Evolutionary conservation across 2,329 filamentous ascomycete genomes (phyloP).

Genomic region (Keithomyces neogunnii): DNA sequence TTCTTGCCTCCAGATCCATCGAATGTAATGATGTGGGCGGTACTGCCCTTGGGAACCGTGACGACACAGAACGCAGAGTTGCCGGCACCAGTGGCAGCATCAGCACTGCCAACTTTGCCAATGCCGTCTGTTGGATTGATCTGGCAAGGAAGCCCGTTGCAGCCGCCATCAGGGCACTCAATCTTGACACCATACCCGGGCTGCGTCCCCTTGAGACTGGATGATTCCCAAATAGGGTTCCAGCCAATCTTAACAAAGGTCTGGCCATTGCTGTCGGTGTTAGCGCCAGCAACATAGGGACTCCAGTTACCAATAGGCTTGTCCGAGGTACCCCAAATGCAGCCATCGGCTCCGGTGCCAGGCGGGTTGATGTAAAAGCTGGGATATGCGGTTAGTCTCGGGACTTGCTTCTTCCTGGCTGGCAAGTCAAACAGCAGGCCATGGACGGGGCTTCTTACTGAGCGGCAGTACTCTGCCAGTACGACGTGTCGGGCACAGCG

Average conservation of each 20-base stretch:
- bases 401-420: too few relatives aligned
- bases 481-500: constrained; percentile 60
- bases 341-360: constrained; percentile 54
- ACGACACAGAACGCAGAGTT: constrained; percentile 67
- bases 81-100: constrained; percentile 52
- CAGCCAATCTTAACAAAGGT: constrained; percentile 70
- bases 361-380: constrained; percentile 75
- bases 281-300: constrained; percentile 68
- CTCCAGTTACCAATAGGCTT: constrained; percentile 67
- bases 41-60: constrained; percentile 58
- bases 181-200: constrained; percentile 63
- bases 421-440: too few relatives aligned
- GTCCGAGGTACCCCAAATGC: constrained; percentile 59
- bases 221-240: constrained; percentile 64
- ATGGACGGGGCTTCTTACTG: constrained; percentile 45
- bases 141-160: constrained; percentile 66
- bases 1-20: constrained; percentile 32
- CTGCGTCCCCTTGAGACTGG: constrained; percentile 43
- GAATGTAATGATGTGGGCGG: constrained; percentile 59
- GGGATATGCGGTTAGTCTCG: constrained; percentile 21
- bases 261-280: constrained; percentile 53
- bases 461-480: constrained; percentile 66
- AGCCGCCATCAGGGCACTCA: constrained; percentile 56
- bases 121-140: constrained; percentile 53
- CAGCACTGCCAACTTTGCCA: constrained; percentile 50